Evolutionary conservation across 805 yeast species (phyloP), one percentile per base, ranked within the genome.

Genomic region (Grigorovia humatica): DNA sequence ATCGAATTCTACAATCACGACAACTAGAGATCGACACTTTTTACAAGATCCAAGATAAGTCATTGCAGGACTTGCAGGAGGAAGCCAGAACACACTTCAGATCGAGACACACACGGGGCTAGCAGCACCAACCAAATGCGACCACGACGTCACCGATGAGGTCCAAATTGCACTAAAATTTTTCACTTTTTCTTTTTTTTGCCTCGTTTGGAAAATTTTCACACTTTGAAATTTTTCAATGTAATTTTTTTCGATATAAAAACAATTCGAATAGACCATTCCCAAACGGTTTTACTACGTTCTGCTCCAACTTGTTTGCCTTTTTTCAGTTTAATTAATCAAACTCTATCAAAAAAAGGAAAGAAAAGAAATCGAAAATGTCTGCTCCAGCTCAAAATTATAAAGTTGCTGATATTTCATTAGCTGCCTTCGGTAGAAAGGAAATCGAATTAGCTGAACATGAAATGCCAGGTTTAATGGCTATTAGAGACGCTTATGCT

Each of bases 371-470:
- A n/a, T 9, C 30, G 17, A 43, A 18, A 11, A 79, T 79, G 83
- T 74, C 83, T 66, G 71, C 79, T 58, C 79, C 80, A 65, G 81
- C 84, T 61, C 75, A 73, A 64, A 85, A 82, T 75, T 93, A 81
- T 81, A 91, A 93, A 76, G 96, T 91, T 72, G 95, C 97, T 66
- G 99, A 91, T 75, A 86, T 93, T 75, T 87, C 96, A 65, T 82
- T 91, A 61, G 98, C 99, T 70, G 99, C 99, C 70, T 91, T 93
- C 75, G 99, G 99, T 78, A 89, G 99, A 81, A 93, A 91, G 77
- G 99, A 91, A 77, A 93, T 91, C 68, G 97, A 91, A 77, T 82
- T 91, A 71, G 93, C 98, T 62, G 99, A 91, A 80, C 91, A 91
- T 73, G 98, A 91, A 77, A 88, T 90, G 97, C 97, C 97, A 64